Evolutionary conservation across 2,329 filamentous ascomycete genomes (phyloP).

Genomic region (Arachnomyces sp.): DNA sequence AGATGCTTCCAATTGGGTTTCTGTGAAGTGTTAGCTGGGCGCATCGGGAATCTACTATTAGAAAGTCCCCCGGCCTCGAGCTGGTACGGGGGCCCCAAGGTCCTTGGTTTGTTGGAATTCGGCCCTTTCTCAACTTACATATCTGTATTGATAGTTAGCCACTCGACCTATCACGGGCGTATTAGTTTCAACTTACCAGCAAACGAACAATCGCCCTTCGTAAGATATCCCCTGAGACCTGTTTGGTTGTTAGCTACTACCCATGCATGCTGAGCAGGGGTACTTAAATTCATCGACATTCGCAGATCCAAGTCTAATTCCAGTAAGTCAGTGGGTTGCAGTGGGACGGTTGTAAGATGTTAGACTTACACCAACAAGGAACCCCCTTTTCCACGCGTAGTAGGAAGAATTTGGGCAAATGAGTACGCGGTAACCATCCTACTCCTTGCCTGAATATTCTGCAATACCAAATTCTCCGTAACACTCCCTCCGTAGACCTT

Average conservation of each 20-base stretch:
- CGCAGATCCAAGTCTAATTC: conserved; percentile 51
- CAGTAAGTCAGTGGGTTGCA: too few species aligned
- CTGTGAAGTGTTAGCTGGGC: neutral
- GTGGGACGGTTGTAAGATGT: conserved; percentile 21
- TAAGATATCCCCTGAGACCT: conserved; percentile 43
- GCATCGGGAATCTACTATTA: too few species aligned
- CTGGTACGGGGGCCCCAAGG: too few species aligned
- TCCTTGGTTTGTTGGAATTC: too few species aligned
- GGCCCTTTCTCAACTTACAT: too few species aligned
- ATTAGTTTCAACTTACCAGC: conserved; percentile 30
- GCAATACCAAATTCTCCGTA: conserved; percentile 21
- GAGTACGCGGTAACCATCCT: conserved; percentile 56
- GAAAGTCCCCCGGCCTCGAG: too few species aligned
- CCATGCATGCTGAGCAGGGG: neutral
- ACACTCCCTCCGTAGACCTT: conserved; percentile 53
- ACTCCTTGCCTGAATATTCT: conserved; percentile 54
- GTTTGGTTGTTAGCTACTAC: too few species aligned
- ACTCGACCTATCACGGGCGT: too few species aligned
- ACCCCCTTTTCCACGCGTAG: conserved; percentile 43
- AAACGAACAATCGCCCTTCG: conserved; percentile 55
- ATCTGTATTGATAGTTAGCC: too few species aligned
- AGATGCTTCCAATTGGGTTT: conserved; percentile 37
- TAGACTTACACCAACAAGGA: conserved; percentile 25
- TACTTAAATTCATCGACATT: conserved; percentile 47
- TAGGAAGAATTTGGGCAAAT: conserved; percentile 56